A percentile compares a stretch with the other conserved stretches of the same genome.
Evolutionary conservation across 345 rosid genomes (phyloP).

Genomic region (Anastatica hierochuntica): DNA sequence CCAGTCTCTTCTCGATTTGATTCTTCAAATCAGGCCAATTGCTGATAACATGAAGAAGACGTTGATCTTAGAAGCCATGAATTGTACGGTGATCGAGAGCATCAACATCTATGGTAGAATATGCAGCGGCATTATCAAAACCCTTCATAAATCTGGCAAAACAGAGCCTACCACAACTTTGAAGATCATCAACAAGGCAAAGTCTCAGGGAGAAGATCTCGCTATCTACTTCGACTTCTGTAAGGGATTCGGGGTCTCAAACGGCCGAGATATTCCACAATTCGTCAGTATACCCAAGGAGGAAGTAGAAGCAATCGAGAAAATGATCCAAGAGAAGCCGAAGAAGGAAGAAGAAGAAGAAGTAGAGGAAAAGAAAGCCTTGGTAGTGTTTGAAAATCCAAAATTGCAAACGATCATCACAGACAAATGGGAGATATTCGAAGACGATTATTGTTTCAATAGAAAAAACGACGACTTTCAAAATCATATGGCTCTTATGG

Average conservation of each 20-base stretch:
- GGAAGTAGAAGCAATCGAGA: conserved; percentile 42
- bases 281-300: conserved; percentile 39
- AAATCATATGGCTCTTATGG: conserved; percentile 21
- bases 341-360: conserved; percentile 8
- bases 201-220: conserved; percentile 45
- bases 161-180: conserved; percentile 46
- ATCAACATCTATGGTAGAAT: conserved; percentile 52
- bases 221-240: conserved; percentile 46
- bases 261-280: conserved; percentile 41
- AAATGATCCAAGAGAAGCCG: conserved; percentile 28
- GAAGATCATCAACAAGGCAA: conserved; percentile 45
- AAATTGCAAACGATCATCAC: conserved; percentile 21
- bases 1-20: conserved; percentile 48
- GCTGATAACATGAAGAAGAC: conserved; percentile 38
- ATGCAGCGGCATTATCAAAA: conserved; percentile 37
- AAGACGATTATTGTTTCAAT: conserved; percentile 15
- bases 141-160: conserved; percentile 34
- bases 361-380: conserved; percentile 20
- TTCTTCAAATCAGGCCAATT: conserved; percentile 56
- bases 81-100: conserved; percentile 53
- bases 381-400: conserved; percentile 12
- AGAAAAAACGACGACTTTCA: conserved; percentile 1
- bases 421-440: conserved; percentile 28
- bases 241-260: conserved; percentile 42
- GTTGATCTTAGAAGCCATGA: conserved; percentile 70